Evolutionary conservation across 805 yeast species (phyloP).

Genomic region (Yamadazyma tumulicola): DNA sequence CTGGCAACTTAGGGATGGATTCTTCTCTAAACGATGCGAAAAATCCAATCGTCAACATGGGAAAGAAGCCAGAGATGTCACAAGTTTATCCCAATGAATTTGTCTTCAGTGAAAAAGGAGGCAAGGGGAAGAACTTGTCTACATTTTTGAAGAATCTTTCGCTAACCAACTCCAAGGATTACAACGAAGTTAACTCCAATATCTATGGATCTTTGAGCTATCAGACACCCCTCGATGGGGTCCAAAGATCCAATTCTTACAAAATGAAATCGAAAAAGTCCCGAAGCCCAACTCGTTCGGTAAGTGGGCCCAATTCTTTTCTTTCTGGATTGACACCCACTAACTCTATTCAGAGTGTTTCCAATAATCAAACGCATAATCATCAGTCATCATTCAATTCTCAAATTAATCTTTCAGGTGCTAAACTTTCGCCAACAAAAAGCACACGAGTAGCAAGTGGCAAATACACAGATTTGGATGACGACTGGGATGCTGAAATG

Average conservation of each 20-base stretch:
- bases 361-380: too few species aligned
- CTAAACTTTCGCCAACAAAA: conserved; percentile 7
- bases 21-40: too few species aligned
- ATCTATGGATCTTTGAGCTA: conserved; percentile 39
- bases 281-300: conserved; percentile 9
- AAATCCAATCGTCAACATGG: too few species aligned
- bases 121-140: conserved; percentile 57
- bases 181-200: conserved; percentile 29
- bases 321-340: conserved; percentile 11
- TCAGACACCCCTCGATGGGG: conserved; percentile 1
- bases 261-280: too few species aligned
- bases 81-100: conserved; percentile 53
- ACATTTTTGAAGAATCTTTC: conserved; percentile 46
- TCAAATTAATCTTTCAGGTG: too few species aligned
- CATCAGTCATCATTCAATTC: not conserved
- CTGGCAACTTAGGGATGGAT: too few species aligned
- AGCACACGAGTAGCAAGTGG: conserved; percentile 13
- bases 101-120: conserved; percentile 66
- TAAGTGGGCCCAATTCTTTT: conserved; percentile 10
- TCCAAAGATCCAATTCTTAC: conserved; percentile 5
- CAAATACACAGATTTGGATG: conserved; percentile 72
- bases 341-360: not conserved
- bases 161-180: conserved; percentile 23
- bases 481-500: conserved; percentile 83
- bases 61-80: conserved; percentile 43